Evolutionary conservation across 331 rosid genomes (phyloP), one percentile per base, ranked within the genome.

Genomic region (Phaseolus coccineus): DNA sequence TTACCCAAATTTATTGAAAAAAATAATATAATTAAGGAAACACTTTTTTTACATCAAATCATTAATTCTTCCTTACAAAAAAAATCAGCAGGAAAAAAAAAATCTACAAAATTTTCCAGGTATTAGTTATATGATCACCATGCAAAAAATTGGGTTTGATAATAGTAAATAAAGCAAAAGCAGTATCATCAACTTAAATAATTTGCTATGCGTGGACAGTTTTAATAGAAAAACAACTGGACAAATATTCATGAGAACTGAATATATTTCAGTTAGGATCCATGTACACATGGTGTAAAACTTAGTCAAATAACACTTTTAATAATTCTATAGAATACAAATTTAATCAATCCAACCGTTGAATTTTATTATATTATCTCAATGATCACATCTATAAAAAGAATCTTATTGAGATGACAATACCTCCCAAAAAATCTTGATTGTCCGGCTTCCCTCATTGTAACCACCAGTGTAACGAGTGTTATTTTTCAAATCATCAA

Each of bases 361-460:
- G 13, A 42, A 1, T 42, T 42, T 9, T 42, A 42, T 42, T 42
- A 9, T 42, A 9, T 42, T 42, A 42, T 42, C 13, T 7, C 11
- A 40, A 40, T 7, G 11, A 42, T 42, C 47, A 42, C 10, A 42
- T 42, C 13, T 42, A 9, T 42, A 7, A 8, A 7, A 40, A 42
- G 9, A 2, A 9, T 8, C 47, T 8, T 66, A 67, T 33, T 30
- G 16, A 72, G 74, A 48, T 52, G 48, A 44, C 84, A 66, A 44
- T 93, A 93, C 97, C 98, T 96, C 97, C 99, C 99, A 96, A 81
- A 96, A 96, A 10, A 90, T 78, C 87, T 87, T 96, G 74, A 96
- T 74, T 4, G 99, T 89, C 42, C 91, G 93, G 88, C 90, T 93
- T 73, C 98, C 91, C 50, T 90, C 97, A 52, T 87, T 89, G 85